Evolutionary conservation across 2,329 filamentous ascomycete genomes (phyloP).

Genomic region (Biscogniauxia sp.): DNA sequence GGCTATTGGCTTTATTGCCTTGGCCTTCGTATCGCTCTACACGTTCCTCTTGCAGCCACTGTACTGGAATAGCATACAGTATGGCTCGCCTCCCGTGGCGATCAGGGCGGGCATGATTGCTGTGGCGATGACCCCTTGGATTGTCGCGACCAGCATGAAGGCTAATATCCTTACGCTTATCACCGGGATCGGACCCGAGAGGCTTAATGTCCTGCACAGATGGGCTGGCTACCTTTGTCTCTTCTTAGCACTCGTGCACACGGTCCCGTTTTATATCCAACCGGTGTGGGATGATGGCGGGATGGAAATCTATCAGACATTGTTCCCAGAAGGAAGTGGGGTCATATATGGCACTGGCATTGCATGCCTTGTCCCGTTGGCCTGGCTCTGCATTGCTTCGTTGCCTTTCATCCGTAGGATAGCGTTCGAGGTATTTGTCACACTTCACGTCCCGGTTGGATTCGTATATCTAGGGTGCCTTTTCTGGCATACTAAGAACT

Average conservation of each 20-base stretch:
- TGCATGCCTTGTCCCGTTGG: constrained; percentile 75
- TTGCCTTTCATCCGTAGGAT: constrained; percentile 72
- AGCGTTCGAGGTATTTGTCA: constrained; percentile 83
- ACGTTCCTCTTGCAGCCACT: constrained; percentile 84
- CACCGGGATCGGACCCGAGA: constrained; percentile 88
- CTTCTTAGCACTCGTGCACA: constrained; percentile 79
- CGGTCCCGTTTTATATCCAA: constrained; percentile 84
- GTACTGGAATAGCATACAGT: constrained; percentile 84
- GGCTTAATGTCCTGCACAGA: constrained; percentile 88
- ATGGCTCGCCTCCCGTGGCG: constrained; percentile 83
- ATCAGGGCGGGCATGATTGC: constrained; percentile 89
- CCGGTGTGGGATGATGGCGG: constrained; percentile 81
- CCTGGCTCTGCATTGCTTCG: constrained; percentile 82
- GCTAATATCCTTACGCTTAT: constrained; percentile 80
- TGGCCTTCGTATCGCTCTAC: constrained; percentile 75
- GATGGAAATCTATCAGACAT: constrained; percentile 64
- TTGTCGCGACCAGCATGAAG: constrained; percentile 85
- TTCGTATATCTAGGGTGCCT: constrained; percentile 78
- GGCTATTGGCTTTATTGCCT: constrained; percentile 62
- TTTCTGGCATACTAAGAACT: constrained; percentile 97
- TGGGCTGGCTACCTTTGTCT: constrained; percentile 88
- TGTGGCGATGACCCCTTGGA: constrained; percentile 89
- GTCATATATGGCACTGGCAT: constrained; percentile 84
- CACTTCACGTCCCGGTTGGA: constrained; percentile 78
- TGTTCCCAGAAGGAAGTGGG: constrained; percentile 64